Percentiles rank a stretch among this genome's conserved stretches.
phyloP scores from a whole-genome alignment of 805 yeast species.

The Ogataea angusta region DNA sequence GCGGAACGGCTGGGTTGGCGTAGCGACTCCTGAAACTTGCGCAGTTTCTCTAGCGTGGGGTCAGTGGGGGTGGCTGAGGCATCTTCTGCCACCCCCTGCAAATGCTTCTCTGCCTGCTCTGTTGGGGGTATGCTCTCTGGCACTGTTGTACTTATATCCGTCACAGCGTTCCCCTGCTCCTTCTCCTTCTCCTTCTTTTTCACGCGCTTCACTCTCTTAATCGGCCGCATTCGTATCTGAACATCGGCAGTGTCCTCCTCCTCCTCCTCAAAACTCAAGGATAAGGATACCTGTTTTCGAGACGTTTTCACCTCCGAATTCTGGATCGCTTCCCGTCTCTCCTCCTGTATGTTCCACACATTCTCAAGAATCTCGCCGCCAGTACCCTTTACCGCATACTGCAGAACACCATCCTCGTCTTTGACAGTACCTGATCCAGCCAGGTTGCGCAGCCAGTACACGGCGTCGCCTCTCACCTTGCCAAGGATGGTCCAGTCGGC shows the following conservation, averaged over 20 bases:
- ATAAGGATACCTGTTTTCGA: constrained; percentile 7
- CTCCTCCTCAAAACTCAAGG: constrained; percentile 13
- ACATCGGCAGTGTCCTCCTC: constrained; percentile 38
- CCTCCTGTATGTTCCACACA: constrained; percentile 5
- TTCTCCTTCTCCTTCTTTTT: constrained; percentile 1
- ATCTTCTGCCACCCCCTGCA: not conserved
- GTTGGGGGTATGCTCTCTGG: too few relatives aligned
- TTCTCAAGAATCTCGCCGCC: constrained; percentile 7
- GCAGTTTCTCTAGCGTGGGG: constrained; percentile 4
- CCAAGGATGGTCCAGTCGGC: constrained; percentile 18
- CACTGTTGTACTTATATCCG: too few relatives aligned
- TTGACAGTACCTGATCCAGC: constrained; percentile 3
- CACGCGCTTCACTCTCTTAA: constrained; percentile 1
- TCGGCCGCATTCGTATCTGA: constrained; percentile 47
- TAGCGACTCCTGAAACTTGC: constrained; percentile 1
- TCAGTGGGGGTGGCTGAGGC: not conserved
- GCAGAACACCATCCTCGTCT: constrained; percentile 9
- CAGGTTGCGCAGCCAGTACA: constrained; percentile 14
- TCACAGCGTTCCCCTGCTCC: not conserved
- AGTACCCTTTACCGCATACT: constrained; percentile 12
- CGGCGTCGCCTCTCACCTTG: constrained; percentile 14
- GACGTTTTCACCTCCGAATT: not conserved
- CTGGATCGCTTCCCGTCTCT: too few relatives aligned
- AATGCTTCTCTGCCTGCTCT: too few relatives aligned
- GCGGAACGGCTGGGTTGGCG: not conserved